Base-by-base conservation (phyloP, 164 flowering plant species). In the Brasenia schreberi region DNA sequence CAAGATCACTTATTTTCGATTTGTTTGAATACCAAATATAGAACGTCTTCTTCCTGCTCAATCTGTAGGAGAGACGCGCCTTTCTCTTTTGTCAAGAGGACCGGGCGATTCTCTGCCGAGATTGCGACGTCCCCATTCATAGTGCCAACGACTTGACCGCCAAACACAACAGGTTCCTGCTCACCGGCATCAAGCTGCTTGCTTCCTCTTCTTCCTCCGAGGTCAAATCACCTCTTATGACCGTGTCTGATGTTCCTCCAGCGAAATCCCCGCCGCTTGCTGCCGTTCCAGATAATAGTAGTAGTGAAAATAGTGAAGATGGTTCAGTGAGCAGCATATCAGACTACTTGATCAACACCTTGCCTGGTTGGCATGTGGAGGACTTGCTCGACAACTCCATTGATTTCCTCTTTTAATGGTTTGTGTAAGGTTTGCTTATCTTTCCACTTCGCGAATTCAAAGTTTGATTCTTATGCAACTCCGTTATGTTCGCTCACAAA, bases 351-450 rank as follows among this genome's bases (percentile, higher is more conserved):
- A 87, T 84, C 6, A 87, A 92, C 69, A 88, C 71, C 72, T 66
- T 92, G 7, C 98, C 97, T 0, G 98, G 98, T 0, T 92, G 98
- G 98, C 90, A 82, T 44, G 90, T 92, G 0, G 98, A 92, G 56
- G 98, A 92, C 42, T 70, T 92, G 61, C 85, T 91, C 62, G 85
- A 85, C 73, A 23, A 4, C 63, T 5, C 56, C 56, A 49, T 49
- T 49, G 56, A 49, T 82, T 5, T 63, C 83, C 27, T 68, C 82
- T 49, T 59, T 79, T 2, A 66, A 67, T 68, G 85, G 80, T 74
- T 80, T 82, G 80, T 80, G 72, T 70, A 79, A 87, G 97, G 97
- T 88, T 78, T 74, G 52, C 39, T 16, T 17, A 2, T 39, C 60
- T 58, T 18, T 2, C 60, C 18, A 14, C 60, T 23, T 61, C 18